Base-by-base conservation (phyloP, 2,329 filamentous ascomycete genomes). In the Colletotrichum viniferum region DNA sequence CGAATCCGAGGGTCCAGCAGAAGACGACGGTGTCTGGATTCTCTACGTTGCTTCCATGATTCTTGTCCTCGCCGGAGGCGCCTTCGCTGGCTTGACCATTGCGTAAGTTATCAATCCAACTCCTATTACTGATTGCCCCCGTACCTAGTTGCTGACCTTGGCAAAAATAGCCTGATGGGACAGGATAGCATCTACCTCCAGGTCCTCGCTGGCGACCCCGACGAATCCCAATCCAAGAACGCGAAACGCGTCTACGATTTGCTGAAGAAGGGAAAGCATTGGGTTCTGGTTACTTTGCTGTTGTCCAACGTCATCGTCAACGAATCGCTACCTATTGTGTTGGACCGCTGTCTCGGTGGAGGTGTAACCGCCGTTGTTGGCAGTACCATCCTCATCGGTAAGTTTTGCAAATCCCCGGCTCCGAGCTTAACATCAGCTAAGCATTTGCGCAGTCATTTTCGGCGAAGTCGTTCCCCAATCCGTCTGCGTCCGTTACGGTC, bases 241-340 rank as follows among this genome's bases (percentile, higher is more conserved):
- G 97, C 97, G 1, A 91, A 90, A 72, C 93, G 92, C 78, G 97
- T 99, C 13, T 89, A 97, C 79, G 89, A 92, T 58, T 88, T 99
- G 32, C 86, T 99, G 71, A 92, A 95, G 78, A 94, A 91, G 80
- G 97, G 97, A 80, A 99, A 99, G 84, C 97, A 99, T 85, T 99
- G 97, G 97, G 96, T 99, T 24, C 88, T 99, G 73, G 97, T 99
- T 69, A 98, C 97, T 4, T 87, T 99, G 30, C 90, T 99, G 9
- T 88, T 99, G 71, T 96, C 96, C 84, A 99, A 99, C 84, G 97
- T 99, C 82, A 97, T 99, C 80, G 98, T 97, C 78, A 98, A 99
- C 84, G 97, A 98, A 86, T 97, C 96, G 4, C 88, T 98, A 16
- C 97, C 97, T 32, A 98, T 99, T 77, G 95, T 99, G 13, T 90